A percentile compares a stretch with the other conserved stretches of the same genome.
phyloP scores from a whole-genome alignment of 2,329 filamentous ascomycete species.

The Neofusicoccum sp. region DNA sequence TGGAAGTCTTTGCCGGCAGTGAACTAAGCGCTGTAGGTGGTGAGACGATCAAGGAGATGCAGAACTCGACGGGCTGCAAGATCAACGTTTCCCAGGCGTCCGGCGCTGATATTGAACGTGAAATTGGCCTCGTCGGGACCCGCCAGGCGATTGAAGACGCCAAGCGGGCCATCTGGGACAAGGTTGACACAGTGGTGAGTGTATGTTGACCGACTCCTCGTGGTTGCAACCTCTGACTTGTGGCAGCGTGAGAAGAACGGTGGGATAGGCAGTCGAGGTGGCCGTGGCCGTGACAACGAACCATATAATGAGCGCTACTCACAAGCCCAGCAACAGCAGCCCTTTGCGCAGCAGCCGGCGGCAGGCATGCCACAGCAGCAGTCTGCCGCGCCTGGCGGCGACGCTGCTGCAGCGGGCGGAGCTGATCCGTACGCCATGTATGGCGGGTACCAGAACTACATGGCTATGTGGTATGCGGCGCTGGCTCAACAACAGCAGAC shows the following conservation, averaged over 20 bases:
- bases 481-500: constrained; percentile 54
- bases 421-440: constrained; percentile 70
- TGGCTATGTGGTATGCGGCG: constrained; percentile 80
- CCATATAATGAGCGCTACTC: constrained; percentile 49
- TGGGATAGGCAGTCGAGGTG: constrained; percentile 40
- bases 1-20: not conserved
- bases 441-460: constrained; percentile 79
- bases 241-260: constrained; percentile 51
- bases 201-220: not conserved
- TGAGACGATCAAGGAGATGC: constrained; percentile 94
- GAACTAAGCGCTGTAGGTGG: constrained; percentile 57
- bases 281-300: constrained; percentile 41
- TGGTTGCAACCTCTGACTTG: constrained; percentile 26
- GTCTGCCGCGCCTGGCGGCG: constrained; percentile 55
- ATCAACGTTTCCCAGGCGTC: constrained; percentile 88
- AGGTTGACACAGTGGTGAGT: constrained; percentile 85
- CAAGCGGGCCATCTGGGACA: constrained; percentile 85
- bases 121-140: constrained; percentile 82
- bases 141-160: constrained; percentile 77
- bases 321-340: constrained; percentile 47
- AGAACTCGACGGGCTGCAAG: constrained; percentile 84
- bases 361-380: constrained; percentile 32
- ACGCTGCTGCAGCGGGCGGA: constrained; percentile 57
- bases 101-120: constrained; percentile 77
- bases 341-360: constrained; percentile 39